These are phyloP conservation scores for Lagenaria siceraria DNA, from an alignment of 306 rosid genomes.

Conservation along the genomic window DNA sequence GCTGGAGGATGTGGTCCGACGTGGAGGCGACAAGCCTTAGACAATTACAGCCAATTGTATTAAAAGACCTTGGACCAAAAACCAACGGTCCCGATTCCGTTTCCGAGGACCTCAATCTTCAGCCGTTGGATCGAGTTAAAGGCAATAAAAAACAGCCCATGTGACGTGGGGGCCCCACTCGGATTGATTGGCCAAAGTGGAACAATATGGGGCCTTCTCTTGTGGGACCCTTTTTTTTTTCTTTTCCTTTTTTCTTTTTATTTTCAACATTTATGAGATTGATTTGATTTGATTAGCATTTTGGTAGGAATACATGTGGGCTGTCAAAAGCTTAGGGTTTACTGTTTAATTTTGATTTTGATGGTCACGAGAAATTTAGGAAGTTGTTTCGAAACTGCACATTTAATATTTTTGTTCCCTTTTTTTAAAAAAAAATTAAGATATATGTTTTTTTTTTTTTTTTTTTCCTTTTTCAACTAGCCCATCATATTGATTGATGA, in stretches of 20 bases:
- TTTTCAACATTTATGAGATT: not conserved
- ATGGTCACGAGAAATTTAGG: not conserved
- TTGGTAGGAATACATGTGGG: not conserved
- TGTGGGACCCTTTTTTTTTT: not conserved
- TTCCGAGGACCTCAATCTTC: constrained; percentile 7
- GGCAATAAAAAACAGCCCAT: constrained; percentile 18
- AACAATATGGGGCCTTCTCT: not conserved
- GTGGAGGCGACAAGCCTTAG: constrained; percentile 27
- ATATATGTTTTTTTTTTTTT: too few species aligned
- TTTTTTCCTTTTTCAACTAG: not conserved
- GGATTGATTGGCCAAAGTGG: not conserved
- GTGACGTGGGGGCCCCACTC: constrained; percentile 37
- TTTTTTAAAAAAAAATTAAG: too few species aligned
- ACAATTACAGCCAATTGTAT: constrained; percentile 24
- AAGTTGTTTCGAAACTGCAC: not conserved
- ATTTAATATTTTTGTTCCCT: not conserved
- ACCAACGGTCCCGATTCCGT: constrained; percentile 28
- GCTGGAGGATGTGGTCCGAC: constrained; percentile 13
- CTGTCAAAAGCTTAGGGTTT: not conserved
- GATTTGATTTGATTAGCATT: constrained; percentile 4
- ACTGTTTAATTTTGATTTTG: not conserved
- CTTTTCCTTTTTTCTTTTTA: not conserved
- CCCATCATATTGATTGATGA: not conserved
- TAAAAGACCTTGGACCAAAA: constrained; percentile 29
- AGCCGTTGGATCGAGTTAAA: constrained; percentile 29